Percentiles rank a stretch among this genome's conserved stretches.
Conservation (phyloP, 176 grass and related monocot genomes). For the Lolium rigidum region DNA sequence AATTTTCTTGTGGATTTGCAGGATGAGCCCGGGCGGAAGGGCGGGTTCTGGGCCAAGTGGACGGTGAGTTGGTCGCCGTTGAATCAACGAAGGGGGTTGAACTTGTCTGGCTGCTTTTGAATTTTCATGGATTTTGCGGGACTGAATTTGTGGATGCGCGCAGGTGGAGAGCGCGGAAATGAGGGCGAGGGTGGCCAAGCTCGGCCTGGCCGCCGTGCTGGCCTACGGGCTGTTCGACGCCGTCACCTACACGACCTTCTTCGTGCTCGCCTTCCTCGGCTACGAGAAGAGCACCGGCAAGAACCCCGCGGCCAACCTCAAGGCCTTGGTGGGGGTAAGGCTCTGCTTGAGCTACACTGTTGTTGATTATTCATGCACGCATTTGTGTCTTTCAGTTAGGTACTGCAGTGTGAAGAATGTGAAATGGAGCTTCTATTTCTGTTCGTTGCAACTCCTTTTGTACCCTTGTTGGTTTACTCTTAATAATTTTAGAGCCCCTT, state of each 20-base stretch:
- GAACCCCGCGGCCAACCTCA: constrained; percentile 65
- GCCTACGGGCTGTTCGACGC: constrained; percentile 67
- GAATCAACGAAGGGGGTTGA: neutral
- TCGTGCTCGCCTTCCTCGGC: constrained; percentile 70
- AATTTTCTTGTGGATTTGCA: constrained; percentile 18
- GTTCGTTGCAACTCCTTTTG: neutral
- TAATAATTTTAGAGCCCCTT: neutral
- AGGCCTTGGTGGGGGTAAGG: constrained; percentile 47
- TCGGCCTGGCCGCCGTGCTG: constrained; percentile 56
- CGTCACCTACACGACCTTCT: constrained; percentile 70
- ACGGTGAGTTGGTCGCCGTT: constrained; percentile 43
- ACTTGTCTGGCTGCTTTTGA: constrained; percentile 9
- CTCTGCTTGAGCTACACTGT: neutral
- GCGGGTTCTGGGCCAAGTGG: constrained; percentile 58
- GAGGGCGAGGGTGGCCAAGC: constrained; percentile 60
- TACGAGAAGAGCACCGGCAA: constrained; percentile 76
- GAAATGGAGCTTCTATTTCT: neutral
- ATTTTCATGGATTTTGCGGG: no score
- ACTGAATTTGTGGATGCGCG: neutral
- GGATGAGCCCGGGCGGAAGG: constrained; percentile 36
- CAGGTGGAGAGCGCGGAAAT: constrained; percentile 52
- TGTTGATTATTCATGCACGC: neutral
- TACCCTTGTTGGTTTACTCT: no score
- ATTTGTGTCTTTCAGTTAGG: neutral
- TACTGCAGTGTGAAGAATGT: neutral